phyloP scores from a whole-genome alignment of 2,329 filamentous ascomycete species.

The Sclerotinia glacialis region DNA sequence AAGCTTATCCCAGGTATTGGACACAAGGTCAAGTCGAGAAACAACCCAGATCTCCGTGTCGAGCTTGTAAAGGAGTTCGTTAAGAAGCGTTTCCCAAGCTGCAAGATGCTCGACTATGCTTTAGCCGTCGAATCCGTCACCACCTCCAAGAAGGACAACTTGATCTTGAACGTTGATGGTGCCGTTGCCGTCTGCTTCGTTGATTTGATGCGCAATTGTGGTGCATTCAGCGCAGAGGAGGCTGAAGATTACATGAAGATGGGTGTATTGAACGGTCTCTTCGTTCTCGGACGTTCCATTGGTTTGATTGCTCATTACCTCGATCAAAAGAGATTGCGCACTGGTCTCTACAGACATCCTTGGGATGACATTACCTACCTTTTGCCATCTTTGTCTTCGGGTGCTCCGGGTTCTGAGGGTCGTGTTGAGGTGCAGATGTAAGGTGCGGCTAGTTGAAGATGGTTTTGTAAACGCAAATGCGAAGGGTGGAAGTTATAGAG shows the following conservation, averaged over 20 bases:
- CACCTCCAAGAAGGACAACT: constrained; percentile 99
- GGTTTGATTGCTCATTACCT: constrained; percentile 99
- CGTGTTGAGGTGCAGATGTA: constrained; percentile 82
- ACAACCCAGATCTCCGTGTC: constrained; percentile 99
- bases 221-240: constrained; percentile 93
- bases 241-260: constrained; percentile 98
- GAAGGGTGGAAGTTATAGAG: constrained; percentile 14
- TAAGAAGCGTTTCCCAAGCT: constrained; percentile 92
- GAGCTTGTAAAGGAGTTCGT: constrained; percentile 99
- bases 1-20: constrained; percentile 99
- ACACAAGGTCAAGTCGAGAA: constrained; percentile 98
- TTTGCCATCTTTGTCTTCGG: constrained; percentile 73
- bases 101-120: constrained; percentile 98
- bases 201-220: constrained; percentile 94
- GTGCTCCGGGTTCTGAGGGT: constrained; percentile 72
- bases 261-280: constrained; percentile 99
- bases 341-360: constrained; percentile 97
- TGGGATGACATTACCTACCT: constrained; percentile 99
- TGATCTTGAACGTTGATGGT: constrained; percentile 98
- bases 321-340: constrained; percentile 98
- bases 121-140: constrained; percentile 97
- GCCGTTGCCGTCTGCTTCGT: constrained; percentile 99
- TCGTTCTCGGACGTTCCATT: constrained; percentile 94
- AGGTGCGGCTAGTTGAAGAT: not conserved
- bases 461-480: constrained; percentile 11